phyloP scores from a whole-genome alignment of 306 rosid species.

The Quercus parvula region DNA sequence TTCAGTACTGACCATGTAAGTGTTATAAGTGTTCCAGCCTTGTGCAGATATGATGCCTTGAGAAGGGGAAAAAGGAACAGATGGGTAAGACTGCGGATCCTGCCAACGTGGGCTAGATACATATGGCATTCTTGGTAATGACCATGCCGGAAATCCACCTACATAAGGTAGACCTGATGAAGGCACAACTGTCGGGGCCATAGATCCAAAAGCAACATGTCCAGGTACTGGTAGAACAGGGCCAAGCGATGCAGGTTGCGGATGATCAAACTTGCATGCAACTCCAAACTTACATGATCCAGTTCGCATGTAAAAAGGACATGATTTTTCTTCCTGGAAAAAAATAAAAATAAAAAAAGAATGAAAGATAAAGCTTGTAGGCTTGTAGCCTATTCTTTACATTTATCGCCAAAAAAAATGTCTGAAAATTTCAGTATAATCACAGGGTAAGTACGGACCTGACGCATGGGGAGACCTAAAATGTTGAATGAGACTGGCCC shows the following conservation, averaged over 20 bases:
- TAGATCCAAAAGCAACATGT: conserved; percentile 46
- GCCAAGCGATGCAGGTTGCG: conserved; percentile 60
- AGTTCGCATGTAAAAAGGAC: conserved; percentile 87
- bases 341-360: background rate
- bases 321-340: conserved; percentile 78
- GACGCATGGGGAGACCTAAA: conserved; percentile 90
- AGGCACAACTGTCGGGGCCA: conserved; percentile 48
- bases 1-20: conserved; percentile 65
- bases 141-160: conserved; percentile 69
- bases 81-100: conserved; percentile 61
- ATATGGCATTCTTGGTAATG: conserved; percentile 68
- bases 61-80: conserved; percentile 65
- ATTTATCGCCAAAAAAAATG: background rate
- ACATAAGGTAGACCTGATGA: conserved; percentile 59
- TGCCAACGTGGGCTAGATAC: conserved; percentile 46
- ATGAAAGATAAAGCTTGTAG: too few species aligned
- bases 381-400: background rate
- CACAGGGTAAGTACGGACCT: conserved; percentile 41
- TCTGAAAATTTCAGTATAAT: background rate
- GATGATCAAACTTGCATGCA: conserved; percentile 95
- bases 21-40: conserved; percentile 82
- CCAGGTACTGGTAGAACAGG: conserved; percentile 42
- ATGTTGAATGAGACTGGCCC: conserved; percentile 73
- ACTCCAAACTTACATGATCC: conserved; percentile 89
- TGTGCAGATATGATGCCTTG: conserved; percentile 65